These are phyloP conservation scores for Ceratobasidium sp. DNA, from an alignment of 1,284 basidiomycete species.

Conservation along the genomic window DNA sequence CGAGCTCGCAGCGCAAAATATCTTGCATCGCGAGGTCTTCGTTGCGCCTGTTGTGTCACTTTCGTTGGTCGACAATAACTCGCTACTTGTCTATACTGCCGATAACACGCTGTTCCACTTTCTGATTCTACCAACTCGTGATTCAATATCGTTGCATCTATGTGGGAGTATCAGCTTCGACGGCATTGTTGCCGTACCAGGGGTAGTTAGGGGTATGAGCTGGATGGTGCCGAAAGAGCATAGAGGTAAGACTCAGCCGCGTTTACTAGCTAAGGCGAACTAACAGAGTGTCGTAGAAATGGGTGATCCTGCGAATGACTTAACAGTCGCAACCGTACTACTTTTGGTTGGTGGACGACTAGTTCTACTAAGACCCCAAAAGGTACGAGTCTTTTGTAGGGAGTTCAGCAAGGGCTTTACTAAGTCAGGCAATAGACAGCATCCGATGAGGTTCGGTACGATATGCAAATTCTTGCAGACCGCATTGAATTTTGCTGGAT, in stretches of 20 bases:
- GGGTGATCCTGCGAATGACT: slow-evolving; percentile 93
- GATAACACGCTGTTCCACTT: slow-evolving; percentile 97
- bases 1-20: slow-evolving; percentile 86
- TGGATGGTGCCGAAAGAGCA: slow-evolving; percentile 97
- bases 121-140: slow-evolving; percentile 85
- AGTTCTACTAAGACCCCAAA: slow-evolving; percentile 84
- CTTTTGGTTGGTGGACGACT: slow-evolving; percentile 96
- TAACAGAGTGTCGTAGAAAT: slow-evolving; percentile 66
- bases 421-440: slow-evolving; percentile 64
- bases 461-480: slow-evolving; percentile 96
- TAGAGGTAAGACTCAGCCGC: slow-evolving; percentile 71
- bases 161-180: slow-evolving; percentile 96
- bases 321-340: slow-evolving; percentile 93
- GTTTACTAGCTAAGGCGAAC: background rate
- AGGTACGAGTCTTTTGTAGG: slow-evolving; percentile 59
- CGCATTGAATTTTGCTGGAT: slow-evolving; percentile 99
- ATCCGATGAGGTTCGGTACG: slow-evolving; percentile 93
- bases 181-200: slow-evolving; percentile 88
- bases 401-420: background rate
- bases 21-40: slow-evolving; percentile 85
- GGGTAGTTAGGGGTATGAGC: slow-evolving; percentile 88
- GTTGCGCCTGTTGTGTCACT: slow-evolving; percentile 83
- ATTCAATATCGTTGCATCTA: slow-evolving; percentile 85
- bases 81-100: slow-evolving; percentile 95
- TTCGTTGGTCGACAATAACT: slow-evolving; percentile 89